Conservation (phyloP, 257 asterid genomes). For the Solanum boliviense region DNA sequence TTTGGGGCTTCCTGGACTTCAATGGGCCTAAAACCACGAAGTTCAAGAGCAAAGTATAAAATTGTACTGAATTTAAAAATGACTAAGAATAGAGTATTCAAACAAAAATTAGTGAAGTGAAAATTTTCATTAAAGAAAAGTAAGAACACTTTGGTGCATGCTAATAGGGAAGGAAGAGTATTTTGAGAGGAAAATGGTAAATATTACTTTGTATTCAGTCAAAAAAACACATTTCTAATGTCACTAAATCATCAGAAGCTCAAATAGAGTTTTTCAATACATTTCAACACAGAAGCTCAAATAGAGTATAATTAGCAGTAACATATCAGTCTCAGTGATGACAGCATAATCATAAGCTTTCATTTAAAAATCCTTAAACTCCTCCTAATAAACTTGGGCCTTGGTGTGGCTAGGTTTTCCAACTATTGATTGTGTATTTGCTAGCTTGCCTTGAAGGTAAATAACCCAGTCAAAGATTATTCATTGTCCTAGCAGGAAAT, state of each 20-base stretch:
- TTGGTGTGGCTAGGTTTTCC: neutral
- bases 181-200: neutral
- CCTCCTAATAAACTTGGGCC: neutral
- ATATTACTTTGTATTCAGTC: neutral
- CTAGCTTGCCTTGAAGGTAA: neutral
- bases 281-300: neutral
- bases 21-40: neutral
- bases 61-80: neutral
- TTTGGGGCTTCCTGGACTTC: neutral
- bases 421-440: neutral
- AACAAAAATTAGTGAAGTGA: neutral
- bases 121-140: neutral
- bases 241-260: neutral
- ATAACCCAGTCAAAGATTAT: neutral
- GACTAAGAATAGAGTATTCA: neutral
- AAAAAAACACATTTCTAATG: neutral
- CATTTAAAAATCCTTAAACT: neutral
- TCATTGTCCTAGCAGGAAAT: neutral
- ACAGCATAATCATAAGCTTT: neutral
- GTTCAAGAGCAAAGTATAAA: neutral
- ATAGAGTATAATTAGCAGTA: neutral
- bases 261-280: neutral
- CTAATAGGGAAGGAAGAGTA: neutral
- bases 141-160: neutral
- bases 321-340: neutral